Base-by-base conservation (phyloP, 2,329 filamentous ascomycete species). In the Neurospora sp. region DNA sequence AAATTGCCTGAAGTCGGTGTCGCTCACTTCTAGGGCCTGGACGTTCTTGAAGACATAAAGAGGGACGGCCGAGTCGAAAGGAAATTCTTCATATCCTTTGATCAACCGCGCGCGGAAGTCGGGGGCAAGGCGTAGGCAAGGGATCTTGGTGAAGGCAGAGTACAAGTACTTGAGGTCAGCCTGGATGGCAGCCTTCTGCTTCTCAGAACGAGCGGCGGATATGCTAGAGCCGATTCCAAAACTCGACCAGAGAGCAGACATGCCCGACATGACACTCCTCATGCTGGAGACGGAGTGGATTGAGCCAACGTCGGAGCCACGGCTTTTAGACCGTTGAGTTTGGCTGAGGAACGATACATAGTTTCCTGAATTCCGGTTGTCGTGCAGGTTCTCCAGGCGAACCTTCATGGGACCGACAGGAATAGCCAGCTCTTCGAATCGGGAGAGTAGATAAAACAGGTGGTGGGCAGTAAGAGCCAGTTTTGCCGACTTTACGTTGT, bases 11-110 rank as follows among this genome's bases (percentile, higher is more conserved):
- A 97, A 97, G 80, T 99, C 96, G 78, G 98, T 91, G 81, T 96
- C 94, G 81, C 91, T 94, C 68, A 99, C 92, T 80, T 99, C 96
- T 73, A 99, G 85, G 28, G 93, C 91, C 80, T 95, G 95, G 69
- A 98, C 84, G 75, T 98, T 99, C 82, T 99, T 98, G 87, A 99
- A 98, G 8, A 92, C 92, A 79, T 97, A 91, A n/a, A 99, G 85
- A 23, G 96, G 96, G 38, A 99, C 96, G 23, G 96, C 96, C 33
- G 93, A 97, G 80, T 99, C 96, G 80, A 98, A 97, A 2, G 96
- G 96, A 75, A 98, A 99, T 80, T 97, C 95, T 80, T 99, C 96
- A 78, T 96, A 98, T 37, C 95, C 95, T 74, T 90, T 88, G 75
- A 99, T 97, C 72, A 97, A 84, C 68, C 91, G 90, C 67, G 95